Evolutionary conservation across 192 early-diverging fungal species (phyloP).

Genomic region (Entomortierella lignicola): DNA sequence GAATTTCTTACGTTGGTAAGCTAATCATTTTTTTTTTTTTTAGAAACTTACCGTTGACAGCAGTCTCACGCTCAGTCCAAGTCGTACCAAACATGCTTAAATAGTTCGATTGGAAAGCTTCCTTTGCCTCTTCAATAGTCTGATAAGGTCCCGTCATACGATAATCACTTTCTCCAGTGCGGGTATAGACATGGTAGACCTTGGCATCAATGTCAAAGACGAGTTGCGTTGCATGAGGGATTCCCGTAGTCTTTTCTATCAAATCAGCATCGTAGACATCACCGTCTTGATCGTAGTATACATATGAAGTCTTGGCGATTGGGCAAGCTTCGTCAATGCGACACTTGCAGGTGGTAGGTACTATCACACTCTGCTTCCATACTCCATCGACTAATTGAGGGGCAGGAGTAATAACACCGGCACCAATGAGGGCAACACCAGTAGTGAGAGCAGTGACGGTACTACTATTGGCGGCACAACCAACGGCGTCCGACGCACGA

Average conservation of each 20-base stretch:
- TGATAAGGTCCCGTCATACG: slow-evolving; percentile 31
- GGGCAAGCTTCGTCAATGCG: too few species aligned
- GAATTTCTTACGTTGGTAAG: too few species aligned
- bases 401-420: too few species aligned
- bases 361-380: too few species aligned
- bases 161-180: slow-evolving; percentile 29
- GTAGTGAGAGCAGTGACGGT: too few species aligned
- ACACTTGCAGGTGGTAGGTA: too few species aligned
- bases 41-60: slow-evolving; percentile 13
- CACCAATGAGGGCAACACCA: too few species aligned
- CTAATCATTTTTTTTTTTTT: too few species aligned
- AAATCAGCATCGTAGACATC: slow-evolving; percentile 25
- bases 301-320: too few species aligned
- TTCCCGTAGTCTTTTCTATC: slow-evolving; percentile 18
- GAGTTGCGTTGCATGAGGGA: slow-evolving; percentile 20
- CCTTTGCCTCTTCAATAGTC: slow-evolving; percentile 17
- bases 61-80: slow-evolving; percentile 22
- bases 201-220: slow-evolving; percentile 15
- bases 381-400: too few species aligned
- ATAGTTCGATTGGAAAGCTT: slow-evolving; percentile 24
- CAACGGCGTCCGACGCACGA: too few species aligned
- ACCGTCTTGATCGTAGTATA: background rate
- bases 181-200: slow-evolving; percentile 27
- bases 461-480: too few species aligned
- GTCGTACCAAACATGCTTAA: slow-evolving; percentile 7